Conservation (phyloP, 1,139 yeast species). For the Taphrina sp. region DNA sequence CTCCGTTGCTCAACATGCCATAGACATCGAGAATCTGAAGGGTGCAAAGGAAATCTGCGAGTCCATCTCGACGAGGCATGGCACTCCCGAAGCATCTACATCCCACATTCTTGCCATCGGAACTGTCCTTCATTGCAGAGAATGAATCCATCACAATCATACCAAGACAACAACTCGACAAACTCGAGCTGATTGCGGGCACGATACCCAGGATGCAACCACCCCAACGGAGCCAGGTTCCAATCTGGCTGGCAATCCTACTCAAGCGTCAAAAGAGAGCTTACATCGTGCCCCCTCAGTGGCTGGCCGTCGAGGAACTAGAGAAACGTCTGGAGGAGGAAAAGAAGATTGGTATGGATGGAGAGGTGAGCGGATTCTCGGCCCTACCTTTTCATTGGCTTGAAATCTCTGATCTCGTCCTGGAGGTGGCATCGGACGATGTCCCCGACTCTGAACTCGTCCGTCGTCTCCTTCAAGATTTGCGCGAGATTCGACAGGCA, state of each 20-base stretch:
- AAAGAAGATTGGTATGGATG: conserved; percentile 51
- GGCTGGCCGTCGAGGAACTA: conserved; percentile 68
- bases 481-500: conserved; percentile 76
- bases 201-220: conserved; percentile 54
- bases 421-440: conserved; percentile 72
- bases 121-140: conserved; percentile 81
- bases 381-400: conserved; percentile 85
- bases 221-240: conserved; percentile 67
- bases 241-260: conserved; percentile 84
- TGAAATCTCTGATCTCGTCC: conserved; percentile 66
- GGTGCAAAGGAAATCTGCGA: neutral
- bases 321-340: conserved; percentile 68
- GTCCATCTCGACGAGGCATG: conserved; percentile 51
- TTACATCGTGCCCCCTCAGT: conserved; percentile 77
- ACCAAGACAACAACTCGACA: conserved; percentile 69
- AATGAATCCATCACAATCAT: conserved; percentile 68
- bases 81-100: conserved; percentile 61
- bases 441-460: conserved; percentile 61
- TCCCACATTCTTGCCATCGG: conserved; percentile 68
- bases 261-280: conserved; percentile 83
- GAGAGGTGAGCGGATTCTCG: conserved; percentile 50
- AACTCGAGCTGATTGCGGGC: conserved; percentile 63
- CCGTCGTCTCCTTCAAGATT: conserved; percentile 71
- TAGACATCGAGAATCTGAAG: neutral
- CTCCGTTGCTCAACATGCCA: too few species aligned